Percentiles rank a stretch among this genome's conserved stretches.
Evolutionary conservation across 2,329 filamentous ascomycete genomes (phyloP).

Genomic region (Fusarium sp.): DNA sequence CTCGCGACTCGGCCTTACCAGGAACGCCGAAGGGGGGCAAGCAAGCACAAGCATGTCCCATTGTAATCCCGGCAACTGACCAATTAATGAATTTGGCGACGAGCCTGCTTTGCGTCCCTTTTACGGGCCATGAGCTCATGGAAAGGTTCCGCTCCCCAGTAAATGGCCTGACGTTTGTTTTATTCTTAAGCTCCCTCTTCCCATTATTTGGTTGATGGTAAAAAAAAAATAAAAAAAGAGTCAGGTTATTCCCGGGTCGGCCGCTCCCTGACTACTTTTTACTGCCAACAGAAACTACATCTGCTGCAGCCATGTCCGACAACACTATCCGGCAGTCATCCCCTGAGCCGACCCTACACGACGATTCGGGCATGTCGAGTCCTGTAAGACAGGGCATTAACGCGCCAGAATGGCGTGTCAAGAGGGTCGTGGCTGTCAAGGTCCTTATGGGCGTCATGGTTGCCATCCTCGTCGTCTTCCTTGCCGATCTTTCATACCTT

Average conservation of each 20-base stretch:
- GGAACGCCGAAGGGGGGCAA: neutral
- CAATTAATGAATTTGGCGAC: neutral
- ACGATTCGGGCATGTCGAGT: slow-evolving; percentile 4
- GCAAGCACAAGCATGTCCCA: neutral
- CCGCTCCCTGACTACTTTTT: neutral
- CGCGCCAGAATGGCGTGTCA: slow-evolving; percentile 20
- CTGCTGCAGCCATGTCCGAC: slow-evolving; percentile 1
- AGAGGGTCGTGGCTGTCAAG: slow-evolving; percentile 5
- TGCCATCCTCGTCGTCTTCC: slow-evolving; percentile 32
- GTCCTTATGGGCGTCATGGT: slow-evolving; percentile 30
- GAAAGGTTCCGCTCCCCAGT: neutral
- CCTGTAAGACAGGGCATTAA: slow-evolving; percentile 15
- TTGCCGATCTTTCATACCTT: slow-evolving; percentile 45
- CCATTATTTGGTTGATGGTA: neutral
- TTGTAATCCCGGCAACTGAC: neutral
- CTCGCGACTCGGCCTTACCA: neutral
- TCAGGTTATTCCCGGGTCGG: neutral
- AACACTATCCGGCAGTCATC: slow-evolving; percentile 18
- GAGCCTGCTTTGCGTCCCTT: neutral
- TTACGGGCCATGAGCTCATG: neutral
- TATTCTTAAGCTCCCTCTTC: neutral
- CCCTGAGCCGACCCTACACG: slow-evolving; percentile 27
- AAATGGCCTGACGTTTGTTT: neutral
- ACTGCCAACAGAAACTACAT: neutral
- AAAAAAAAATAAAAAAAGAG: neutral